phyloP scores from a whole-genome alignment of 2,329 filamentous ascomycete species.

The Plenodomus tracheiphilus region DNA sequence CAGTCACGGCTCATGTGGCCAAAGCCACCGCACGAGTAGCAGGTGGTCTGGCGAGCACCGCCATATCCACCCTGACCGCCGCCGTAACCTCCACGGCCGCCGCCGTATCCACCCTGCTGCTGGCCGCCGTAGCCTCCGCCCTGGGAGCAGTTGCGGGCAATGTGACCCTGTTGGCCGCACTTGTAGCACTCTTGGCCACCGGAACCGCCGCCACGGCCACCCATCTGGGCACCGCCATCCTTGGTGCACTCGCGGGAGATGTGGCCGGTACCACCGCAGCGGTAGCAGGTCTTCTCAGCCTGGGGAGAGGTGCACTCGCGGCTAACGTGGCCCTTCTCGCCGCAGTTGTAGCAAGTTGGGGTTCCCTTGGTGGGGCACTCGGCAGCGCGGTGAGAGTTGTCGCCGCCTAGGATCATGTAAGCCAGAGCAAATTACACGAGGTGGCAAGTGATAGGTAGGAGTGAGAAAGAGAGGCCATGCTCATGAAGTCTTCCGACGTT shows the following conservation, averaged over 20 bases:
- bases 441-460: background rate
- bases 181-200: conserved; percentile 82
- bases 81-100: conserved; percentile 49
- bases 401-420: conserved; percentile 47
- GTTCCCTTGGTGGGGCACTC: conserved; percentile 56
- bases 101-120: conserved; percentile 50
- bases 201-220: conserved; percentile 45
- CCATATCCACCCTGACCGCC: conserved; percentile 52
- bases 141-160: conserved; percentile 86
- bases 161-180: conserved; percentile 95
- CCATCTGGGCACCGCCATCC: conserved; percentile 54
- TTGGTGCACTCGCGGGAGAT: conserved; percentile 81
- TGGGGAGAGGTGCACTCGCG: conserved; percentile 88
- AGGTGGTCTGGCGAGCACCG: conserved; percentile 62
- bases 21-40: conserved; percentile 97
- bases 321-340: conserved; percentile 57
- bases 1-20: conserved; percentile 98
- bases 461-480: background rate
- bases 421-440: background rate
- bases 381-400: conserved; percentile 53
- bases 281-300: conserved; percentile 78
- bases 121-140: conserved; percentile 47
- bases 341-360: conserved; percentile 55
- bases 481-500: background rate
- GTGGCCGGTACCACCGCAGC: conserved; percentile 82